Base-by-base conservation (phyloP, 164 flowering plant species). In the grape (Vitis vinifera) region DNA sequence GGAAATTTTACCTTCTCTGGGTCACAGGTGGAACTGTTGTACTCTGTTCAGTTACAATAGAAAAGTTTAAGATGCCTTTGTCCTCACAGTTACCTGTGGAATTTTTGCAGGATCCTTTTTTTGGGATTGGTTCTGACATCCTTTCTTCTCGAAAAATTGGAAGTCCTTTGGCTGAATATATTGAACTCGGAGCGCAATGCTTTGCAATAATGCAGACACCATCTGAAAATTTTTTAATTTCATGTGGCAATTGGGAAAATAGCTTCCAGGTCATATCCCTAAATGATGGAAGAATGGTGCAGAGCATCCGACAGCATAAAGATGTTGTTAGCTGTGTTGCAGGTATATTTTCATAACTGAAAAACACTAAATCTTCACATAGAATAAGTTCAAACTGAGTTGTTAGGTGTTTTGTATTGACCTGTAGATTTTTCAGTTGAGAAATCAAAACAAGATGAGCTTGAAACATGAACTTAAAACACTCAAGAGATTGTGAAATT, bases 231-330 rank as follows among this genome's bases (percentile, higher is more conserved):
- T 96, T 90, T 80, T 76, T 93, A 64, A 80, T 96, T 47, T 81
- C 98, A 52, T 93, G 95, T 78, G 97, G 97, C 55, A 96, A 88
- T 68, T 96, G 99, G 98, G 99, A 91, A 77, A 96, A 96, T 69
- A 96, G 99, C 68, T 93, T 96, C 67, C 95, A 92, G 76, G 89
- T 91, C 49, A 87, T 88, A 76, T 91, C 97, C 65, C 79, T 92
- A 29, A 83, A 67, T 84, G 97, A 93, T 82, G 99, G 99, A 63
- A 84, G 88, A 74, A 77, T 90, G 77, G 93, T 96, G 59, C 99
- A 93, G 78, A 96, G 91, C 74, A 78, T 96, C 47, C 85, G 98
- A 78, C 97, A 89, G 61, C 99, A 96, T 76, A 92, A 88, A 81
- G 99, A 96, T 71, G 84, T 93, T 37, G 98, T 96, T 68, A 96